These are phyloP conservation scores for Aspergillus aculeatus DNA, from an alignment of 2,329 filamentous ascomycete species.

Conservation along the genomic window DNA sequence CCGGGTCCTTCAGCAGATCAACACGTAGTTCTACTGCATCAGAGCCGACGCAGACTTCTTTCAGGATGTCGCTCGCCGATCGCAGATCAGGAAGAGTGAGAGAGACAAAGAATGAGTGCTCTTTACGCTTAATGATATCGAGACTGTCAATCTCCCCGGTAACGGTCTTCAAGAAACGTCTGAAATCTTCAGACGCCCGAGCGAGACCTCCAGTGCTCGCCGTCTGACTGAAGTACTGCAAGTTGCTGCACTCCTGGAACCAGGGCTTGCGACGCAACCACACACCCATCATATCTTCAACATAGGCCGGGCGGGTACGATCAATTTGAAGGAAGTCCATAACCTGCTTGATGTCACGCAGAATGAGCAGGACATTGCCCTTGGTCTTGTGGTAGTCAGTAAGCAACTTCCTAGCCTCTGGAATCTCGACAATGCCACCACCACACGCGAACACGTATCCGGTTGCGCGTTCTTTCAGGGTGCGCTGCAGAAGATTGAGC, in stretches of 20 bases:
- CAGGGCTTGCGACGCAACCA: conserved; percentile 86
- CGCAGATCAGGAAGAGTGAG: conserved; percentile 77
- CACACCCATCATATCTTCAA: conserved; percentile 86
- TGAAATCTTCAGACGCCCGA: conserved; percentile 66
- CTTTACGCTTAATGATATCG: conserved; percentile 60
- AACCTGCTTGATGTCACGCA: conserved; percentile 82
- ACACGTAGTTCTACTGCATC: conserved; percentile 95
- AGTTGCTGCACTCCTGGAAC: conserved; percentile 91
- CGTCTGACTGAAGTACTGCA: conserved; percentile 82
- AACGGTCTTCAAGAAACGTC: conserved; percentile 68
- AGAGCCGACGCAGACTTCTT: conserved; percentile 73
- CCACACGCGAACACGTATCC: conserved; percentile 90
- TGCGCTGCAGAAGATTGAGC: conserved; percentile 67
- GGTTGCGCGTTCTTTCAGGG: conserved; percentile 70
- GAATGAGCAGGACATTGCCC: conserved; percentile 82
- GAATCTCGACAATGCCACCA: conserved; percentile 85
- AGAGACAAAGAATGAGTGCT: conserved; percentile 87
- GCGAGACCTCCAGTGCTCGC: conserved; percentile 52
- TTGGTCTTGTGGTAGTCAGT: conserved; percentile 70
- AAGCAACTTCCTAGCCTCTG: conserved; percentile 74
- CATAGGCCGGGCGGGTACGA: conserved; percentile 87
- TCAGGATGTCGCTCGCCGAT: conserved; percentile 63
- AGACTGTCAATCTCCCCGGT: conserved; percentile 60
- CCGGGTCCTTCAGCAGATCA: conserved; percentile 77
- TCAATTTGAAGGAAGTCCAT: conserved; percentile 86